phyloP scores from a whole-genome alignment of 2,329 filamentous ascomycete genomes.

The Alternaria triticimaculans region DNA sequence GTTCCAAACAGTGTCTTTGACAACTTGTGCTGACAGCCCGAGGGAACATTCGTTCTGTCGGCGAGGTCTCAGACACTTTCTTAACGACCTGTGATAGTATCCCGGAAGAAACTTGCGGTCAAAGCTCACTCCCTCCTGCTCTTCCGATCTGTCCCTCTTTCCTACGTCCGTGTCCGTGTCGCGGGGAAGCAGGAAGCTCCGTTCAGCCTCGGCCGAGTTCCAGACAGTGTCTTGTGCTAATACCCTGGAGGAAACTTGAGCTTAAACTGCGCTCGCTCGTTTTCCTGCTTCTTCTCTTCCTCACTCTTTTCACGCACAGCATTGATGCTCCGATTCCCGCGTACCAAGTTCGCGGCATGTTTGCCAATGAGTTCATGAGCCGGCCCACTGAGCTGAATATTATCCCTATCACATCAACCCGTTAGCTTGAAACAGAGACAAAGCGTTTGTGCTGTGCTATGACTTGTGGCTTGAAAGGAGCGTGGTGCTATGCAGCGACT shows the following conservation, averaged over 20 bases:
- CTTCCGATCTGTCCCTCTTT: not conserved
- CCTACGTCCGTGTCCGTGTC: not conserved
- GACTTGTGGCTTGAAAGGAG: not conserved
- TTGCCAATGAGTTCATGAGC: conserved; percentile 47
- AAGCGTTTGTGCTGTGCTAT: conserved; percentile 24
- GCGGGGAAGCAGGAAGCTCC: not conserved
- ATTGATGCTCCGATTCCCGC: conserved; percentile 41
- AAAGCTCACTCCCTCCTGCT: not conserved
- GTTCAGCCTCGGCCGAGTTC: conserved; percentile 19
- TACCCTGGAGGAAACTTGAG: conserved; percentile 44
- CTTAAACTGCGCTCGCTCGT: conserved; percentile 28
- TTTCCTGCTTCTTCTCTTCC: not conserved
- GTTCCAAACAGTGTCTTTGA: conserved; percentile 24
- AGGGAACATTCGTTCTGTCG: conserved; percentile 31
- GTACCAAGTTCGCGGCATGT: conserved; percentile 43
- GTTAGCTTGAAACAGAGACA: conserved; percentile 44
- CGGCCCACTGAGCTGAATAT: conserved; percentile 42
- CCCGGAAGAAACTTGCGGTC: not conserved
- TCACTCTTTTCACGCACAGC: conserved; percentile 15
- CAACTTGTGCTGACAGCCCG: conserved; percentile 35
- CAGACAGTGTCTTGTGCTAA: conserved; percentile 33
- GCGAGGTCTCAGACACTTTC: not conserved
- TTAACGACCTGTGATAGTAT: not conserved
- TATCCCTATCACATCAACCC: conserved; percentile 38
- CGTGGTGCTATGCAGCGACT: not conserved